Evolutionary conservation across 2,329 filamentous ascomycete species (phyloP).

Genomic region (Penicillium fuscoglaucum): DNA sequence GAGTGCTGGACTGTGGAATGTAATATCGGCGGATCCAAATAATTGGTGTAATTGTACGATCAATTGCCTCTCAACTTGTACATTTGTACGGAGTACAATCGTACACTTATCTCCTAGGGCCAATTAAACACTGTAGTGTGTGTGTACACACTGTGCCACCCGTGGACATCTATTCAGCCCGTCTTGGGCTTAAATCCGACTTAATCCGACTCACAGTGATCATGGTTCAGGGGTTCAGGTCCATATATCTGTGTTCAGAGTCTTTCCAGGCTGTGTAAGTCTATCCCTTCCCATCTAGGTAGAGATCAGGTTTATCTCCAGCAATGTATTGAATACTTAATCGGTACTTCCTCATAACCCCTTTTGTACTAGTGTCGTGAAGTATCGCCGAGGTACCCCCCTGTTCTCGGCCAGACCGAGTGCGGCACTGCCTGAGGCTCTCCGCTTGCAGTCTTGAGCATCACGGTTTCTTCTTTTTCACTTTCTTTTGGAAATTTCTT

Average conservation of each 20-base stretch:
- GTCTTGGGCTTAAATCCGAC: constrained; percentile 18
- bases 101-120: neutral
- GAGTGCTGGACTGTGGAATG: neutral
- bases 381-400: constrained; percentile 11
- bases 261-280: constrained; percentile 9
- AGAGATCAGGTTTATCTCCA: neutral
- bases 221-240: constrained; percentile 5
- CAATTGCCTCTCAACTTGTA: neutral
- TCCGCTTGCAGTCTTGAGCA: constrained; percentile 19
- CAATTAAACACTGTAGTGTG: neutral
- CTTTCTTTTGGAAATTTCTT: neutral
- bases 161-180: neutral
- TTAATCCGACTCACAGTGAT: constrained; percentile 2
- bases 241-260: neutral
- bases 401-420: constrained; percentile 28
- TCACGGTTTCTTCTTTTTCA: constrained; percentile 10
- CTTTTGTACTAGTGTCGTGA: neutral
- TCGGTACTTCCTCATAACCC: neutral
- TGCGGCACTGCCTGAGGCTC: constrained; percentile 25
- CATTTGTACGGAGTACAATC: neutral
- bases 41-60: neutral
- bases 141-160: neutral
- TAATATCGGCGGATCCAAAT: neutral
- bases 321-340: constrained; percentile 1
- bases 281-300: constrained; percentile 10